Evolutionary conservation across 768 basidiomycete genomes (phyloP).

Genomic region (Russula sp.): DNA sequence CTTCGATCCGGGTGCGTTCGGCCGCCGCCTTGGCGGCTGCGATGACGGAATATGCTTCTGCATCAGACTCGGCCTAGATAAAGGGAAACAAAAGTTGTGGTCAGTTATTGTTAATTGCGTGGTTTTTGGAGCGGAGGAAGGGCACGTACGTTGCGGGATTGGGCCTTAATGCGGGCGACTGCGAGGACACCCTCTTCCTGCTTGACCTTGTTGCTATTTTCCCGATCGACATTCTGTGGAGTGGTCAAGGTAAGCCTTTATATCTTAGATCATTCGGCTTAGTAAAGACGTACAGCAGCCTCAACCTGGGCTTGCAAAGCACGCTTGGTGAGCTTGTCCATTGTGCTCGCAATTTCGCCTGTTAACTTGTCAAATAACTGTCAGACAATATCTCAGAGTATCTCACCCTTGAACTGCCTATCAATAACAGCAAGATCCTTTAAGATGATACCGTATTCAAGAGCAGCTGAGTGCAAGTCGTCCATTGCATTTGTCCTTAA

Average conservation of each 20-base stretch:
- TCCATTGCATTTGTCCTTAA: slow-evolving; percentile 82
- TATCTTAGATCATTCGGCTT: neutral
- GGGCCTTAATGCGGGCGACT: slow-evolving; percentile 74
- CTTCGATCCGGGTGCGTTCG: slow-evolving; percentile 61
- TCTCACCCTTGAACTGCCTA: slow-evolving; percentile 72
- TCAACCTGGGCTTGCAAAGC: slow-evolving; percentile 86
- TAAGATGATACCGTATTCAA: slow-evolving; percentile 79
- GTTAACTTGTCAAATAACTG: neutral
- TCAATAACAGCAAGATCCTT: slow-evolving; percentile 88
- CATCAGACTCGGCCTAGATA: slow-evolving; percentile 69
- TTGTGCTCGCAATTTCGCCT: slow-evolving; percentile 76
- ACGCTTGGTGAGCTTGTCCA: slow-evolving; percentile 82
- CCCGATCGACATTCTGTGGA: slow-evolving; percentile 72
- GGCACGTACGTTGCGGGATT: slow-evolving; percentile 48
- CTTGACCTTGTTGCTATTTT: slow-evolving; percentile 86
- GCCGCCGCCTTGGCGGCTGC: slow-evolving; percentile 75
- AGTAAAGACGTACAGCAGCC: slow-evolving; percentile 56
- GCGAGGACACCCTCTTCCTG: slow-evolving; percentile 76
- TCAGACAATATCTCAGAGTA: neutral
- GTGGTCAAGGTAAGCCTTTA: slow-evolving; percentile 1
- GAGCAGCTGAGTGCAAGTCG: slow-evolving; percentile 75
- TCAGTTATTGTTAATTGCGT: neutral
- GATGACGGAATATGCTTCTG: slow-evolving; percentile 70
- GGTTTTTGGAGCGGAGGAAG: neutral
- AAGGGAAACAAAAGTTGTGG: neutral